These are phyloP conservation scores for Triticum urartu DNA, from an alignment of 176 grass and related monocot species.

Conservation along the genomic window DNA sequence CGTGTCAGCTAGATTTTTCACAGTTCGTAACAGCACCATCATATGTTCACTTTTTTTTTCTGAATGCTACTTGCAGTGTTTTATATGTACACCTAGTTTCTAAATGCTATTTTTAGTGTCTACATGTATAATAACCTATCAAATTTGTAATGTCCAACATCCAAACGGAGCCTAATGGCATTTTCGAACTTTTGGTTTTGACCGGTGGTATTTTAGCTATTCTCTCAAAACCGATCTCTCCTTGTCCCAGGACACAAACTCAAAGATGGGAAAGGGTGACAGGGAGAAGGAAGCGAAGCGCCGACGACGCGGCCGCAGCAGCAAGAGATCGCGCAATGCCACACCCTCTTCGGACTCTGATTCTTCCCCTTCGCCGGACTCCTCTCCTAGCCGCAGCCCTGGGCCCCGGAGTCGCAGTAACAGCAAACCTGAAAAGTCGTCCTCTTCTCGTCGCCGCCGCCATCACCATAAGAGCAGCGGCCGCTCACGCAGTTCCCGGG, in stretches of 20 bases:
- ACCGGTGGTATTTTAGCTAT: too few relatives aligned
- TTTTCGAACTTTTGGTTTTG: too few relatives aligned
- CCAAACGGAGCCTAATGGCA: too few relatives aligned
- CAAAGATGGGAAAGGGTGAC: constrained; percentile 25
- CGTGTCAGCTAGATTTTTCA: too few relatives aligned
- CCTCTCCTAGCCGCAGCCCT: constrained; percentile 48
- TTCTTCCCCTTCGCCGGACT: constrained; percentile 20
- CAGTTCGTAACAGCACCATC: too few relatives aligned
- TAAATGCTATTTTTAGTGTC: too few relatives aligned
- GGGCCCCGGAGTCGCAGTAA: constrained; percentile 34
- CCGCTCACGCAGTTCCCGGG: constrained; percentile 38
- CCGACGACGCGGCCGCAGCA: constrained; percentile 33
- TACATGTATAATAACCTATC: too few relatives aligned
- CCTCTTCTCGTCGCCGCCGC: constrained; percentile 33
- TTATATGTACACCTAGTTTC: too few relatives aligned
- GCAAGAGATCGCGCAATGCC: constrained; percentile 41
- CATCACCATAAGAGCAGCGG: constrained; percentile 38
- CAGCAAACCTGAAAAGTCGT: constrained; percentile 38
- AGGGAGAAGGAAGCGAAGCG: constrained; percentile 31
- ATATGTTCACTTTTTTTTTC: too few relatives aligned
- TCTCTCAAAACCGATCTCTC: not conserved
- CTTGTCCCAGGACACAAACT: not conserved
- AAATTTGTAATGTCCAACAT: too few relatives aligned
- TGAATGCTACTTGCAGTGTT: too few relatives aligned
- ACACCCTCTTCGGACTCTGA: not conserved